Percentiles rank a stretch among this genome's conserved stretches.
Evolutionary conservation across 495 filamentous ascomycete genomes (phyloP).

Genomic region (Letharia lupina): DNA sequence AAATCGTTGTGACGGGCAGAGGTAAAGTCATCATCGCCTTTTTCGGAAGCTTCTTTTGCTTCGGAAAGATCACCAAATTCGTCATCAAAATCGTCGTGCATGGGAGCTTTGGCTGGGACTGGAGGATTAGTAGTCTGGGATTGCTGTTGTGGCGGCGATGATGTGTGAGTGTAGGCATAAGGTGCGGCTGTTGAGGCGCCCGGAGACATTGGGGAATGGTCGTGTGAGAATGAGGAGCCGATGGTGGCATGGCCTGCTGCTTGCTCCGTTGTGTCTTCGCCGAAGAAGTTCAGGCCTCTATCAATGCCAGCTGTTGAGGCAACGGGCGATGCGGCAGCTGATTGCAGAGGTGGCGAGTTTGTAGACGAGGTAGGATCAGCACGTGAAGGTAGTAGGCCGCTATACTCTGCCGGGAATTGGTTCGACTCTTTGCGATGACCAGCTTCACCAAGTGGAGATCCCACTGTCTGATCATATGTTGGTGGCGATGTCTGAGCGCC

Average conservation of each 20-base stretch:
- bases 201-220: conserved; percentile 23
- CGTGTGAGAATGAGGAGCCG: conserved; percentile 13
- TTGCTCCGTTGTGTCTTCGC: conserved; percentile 9
- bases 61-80: conserved; percentile 86
- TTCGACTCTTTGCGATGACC: conserved; percentile 32
- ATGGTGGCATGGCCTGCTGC: conserved; percentile 1
- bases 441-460: conserved; percentile 26
- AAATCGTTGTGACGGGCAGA: conserved; percentile 29
- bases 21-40: conserved; percentile 51
- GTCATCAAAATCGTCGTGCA: conserved; percentile 65
- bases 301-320: conserved; percentile 20
- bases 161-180: conserved; percentile 21
- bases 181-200: conserved; percentile 23
- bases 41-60: conserved; percentile 80
- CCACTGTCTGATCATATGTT: conserved; percentile 47
- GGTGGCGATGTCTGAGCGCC: conserved; percentile 59
- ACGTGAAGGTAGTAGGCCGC: conserved; percentile 56
- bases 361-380: conserved; percentile 51
- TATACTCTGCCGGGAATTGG: conserved; percentile 52
- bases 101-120: conserved; percentile 17
- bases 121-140: conserved; percentile 22
- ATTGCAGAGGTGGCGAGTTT: conserved; percentile 15
- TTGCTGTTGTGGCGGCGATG: conserved; percentile 24
- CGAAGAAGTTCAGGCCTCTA: conserved; percentile 24
- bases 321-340: conserved; percentile 1